Conservation (phyloP, 768 basidiomycete species). For the Rhodotorula babjevae region DNA sequence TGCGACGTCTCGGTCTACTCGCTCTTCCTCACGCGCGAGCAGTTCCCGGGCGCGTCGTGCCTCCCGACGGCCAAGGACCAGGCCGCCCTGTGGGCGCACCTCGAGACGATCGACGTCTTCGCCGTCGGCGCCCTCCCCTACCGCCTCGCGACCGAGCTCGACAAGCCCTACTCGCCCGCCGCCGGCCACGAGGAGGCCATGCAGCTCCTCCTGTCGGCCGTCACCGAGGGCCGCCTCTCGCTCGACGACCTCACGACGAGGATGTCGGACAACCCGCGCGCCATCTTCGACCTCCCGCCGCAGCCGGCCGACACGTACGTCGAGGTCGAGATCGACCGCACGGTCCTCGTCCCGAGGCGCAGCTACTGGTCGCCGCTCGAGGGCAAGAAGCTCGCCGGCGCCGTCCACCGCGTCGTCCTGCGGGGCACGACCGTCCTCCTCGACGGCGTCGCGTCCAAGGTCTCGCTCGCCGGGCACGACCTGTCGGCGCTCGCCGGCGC, state of each 20-base stretch:
- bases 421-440: constrained; percentile 84
- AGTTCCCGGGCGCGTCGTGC: constrained; percentile 61
- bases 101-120: constrained; percentile 81
- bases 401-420: constrained; percentile 83
- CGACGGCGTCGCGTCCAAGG: constrained; percentile 67
- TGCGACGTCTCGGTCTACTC: constrained; percentile 92
- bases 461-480: constrained; percentile 43
- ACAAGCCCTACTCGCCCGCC: constrained; percentile 59
- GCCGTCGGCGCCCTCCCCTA: constrained; percentile 83
- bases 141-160: constrained; percentile 61
- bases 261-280: constrained; percentile 83
- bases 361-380: constrained; percentile 76
- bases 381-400: constrained; percentile 59
- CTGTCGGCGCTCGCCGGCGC: constrained; percentile 43
- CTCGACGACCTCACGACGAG: constrained; percentile 76
- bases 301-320: constrained; percentile 72
- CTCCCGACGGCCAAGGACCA: constrained; percentile 75
- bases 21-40: constrained; percentile 75
- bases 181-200: constrained; percentile 83
- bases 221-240: constrained; percentile 69
- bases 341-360: constrained; percentile 54
- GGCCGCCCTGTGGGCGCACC: constrained; percentile 73
- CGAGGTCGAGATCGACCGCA: constrained; percentile 84
- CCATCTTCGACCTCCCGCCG: constrained; percentile 80
- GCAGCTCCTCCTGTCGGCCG: constrained; percentile 80